Conservation (phyloP, 2,329 filamentous ascomycete genomes). For the Fusarium sp. region DNA sequence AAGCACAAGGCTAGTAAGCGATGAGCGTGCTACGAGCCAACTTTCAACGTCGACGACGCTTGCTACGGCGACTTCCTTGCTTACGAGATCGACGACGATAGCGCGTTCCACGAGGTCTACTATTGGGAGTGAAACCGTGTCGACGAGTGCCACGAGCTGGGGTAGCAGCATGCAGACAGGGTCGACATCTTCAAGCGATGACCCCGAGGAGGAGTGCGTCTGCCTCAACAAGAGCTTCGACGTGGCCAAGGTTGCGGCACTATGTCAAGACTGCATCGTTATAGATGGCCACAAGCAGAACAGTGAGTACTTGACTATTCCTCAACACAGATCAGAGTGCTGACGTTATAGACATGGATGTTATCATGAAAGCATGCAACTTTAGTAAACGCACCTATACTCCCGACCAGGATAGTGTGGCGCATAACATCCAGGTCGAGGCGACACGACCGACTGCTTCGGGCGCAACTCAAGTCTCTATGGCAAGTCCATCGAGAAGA, state of each 20-base stretch:
- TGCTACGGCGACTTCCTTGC: slow-evolving; percentile 13
- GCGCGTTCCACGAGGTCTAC: slow-evolving; percentile 18
- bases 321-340: background rate
- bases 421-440: slow-evolving; percentile 50
- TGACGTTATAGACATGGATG: slow-evolving; percentile 48
- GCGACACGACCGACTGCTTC: slow-evolving; percentile 46
- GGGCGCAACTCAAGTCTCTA: slow-evolving; percentile 5
- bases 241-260: slow-evolving; percentile 51
- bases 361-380: slow-evolving; percentile 52
- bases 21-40: slow-evolving; percentile 15
- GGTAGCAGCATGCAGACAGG: slow-evolving; percentile 27
- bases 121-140: background rate
- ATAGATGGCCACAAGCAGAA: slow-evolving; percentile 47
- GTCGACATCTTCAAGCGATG: slow-evolving; percentile 31
- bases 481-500: slow-evolving; percentile 1
- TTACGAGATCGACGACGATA: slow-evolving; percentile 13
- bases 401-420: slow-evolving; percentile 47
- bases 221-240: slow-evolving; percentile 56
- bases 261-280: slow-evolving; percentile 54
- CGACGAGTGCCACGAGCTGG: slow-evolving; percentile 16
- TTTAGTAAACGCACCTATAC: slow-evolving; percentile 48
- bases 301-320: slow-evolving; percentile 42
- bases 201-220: slow-evolving; percentile 52
- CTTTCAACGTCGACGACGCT: slow-evolving; percentile 1
- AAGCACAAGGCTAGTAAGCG: slow-evolving; percentile 15